Conservation (phyloP, 2,329 filamentous ascomycete genomes). For the Colletotrichum sp. region DNA sequence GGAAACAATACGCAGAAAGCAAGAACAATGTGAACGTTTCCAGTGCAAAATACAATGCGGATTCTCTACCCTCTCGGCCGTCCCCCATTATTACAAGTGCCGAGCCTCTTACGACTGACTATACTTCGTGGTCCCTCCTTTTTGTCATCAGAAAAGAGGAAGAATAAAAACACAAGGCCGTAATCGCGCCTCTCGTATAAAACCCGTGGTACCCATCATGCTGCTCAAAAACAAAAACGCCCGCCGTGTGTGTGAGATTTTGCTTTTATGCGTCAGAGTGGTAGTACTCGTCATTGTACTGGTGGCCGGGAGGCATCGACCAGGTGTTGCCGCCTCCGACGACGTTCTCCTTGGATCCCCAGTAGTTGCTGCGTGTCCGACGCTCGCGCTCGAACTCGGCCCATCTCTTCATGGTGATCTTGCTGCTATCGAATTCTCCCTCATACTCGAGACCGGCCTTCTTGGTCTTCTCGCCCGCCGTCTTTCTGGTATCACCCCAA, state of each 20-base stretch:
- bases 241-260: neutral
- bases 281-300: constrained; percentile 61
- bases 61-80: neutral
- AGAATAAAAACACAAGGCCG: neutral
- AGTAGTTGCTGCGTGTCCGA: constrained; percentile 54
- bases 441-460: constrained; percentile 87
- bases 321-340: constrained; percentile 46
- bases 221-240: constrained; percentile 14
- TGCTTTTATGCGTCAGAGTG: constrained; percentile 49
- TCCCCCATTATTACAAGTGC: constrained; percentile 16
- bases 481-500: constrained; percentile 98
- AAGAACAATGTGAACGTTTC: neutral
- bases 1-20: neutral
- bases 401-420: constrained; percentile 99
- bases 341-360: constrained; percentile 59
- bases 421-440: constrained; percentile 96
- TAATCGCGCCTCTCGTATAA: constrained; percentile 17
- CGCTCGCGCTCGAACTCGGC: constrained; percentile 86
- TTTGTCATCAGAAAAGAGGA: neutral
- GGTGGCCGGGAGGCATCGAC: constrained; percentile 46
- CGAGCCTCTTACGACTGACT: neutral
- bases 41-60: neutral
- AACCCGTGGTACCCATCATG: constrained; percentile 6
- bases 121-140: neutral
- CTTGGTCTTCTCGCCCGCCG: constrained; percentile 86